Evolutionary conservation across 2,329 filamentous ascomycete species (phyloP), one percentile per base, ranked within the genome.

Genomic region (Botrytis hyacinthi): DNA sequence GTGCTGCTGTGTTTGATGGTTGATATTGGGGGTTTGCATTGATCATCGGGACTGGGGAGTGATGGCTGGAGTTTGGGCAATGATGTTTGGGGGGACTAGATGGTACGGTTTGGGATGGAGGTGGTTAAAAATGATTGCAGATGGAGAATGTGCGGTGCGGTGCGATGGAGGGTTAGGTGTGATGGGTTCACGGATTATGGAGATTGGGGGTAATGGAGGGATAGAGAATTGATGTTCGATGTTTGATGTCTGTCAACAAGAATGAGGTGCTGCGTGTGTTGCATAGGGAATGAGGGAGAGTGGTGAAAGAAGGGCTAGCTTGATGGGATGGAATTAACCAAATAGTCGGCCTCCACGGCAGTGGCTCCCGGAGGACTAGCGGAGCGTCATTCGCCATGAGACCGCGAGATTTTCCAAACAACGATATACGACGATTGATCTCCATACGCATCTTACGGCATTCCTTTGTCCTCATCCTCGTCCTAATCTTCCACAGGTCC

Each of bases 381-480:
- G 59, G 35, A 40, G 60, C 60, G 35, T 62, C 60, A 62, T 40
- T n/a, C 14, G 18, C 14, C 22, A 22, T 44, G 12, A 48, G 29
- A 29, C 62, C 2, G 12, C 42, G 10, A 16, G 62, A 48, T 35
- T 48, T 8, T 4, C 18, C 8, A 22, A 22, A n/a, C 44, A 29
- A 35, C 62, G 62, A 26, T 46, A 10, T 9, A 46, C 29, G 62
- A 48, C 42, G 5, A 12, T 32, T 46, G 7, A 35, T 48, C 32
- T 35, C 62, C 42, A 66, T n/a, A 48, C 42, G 20, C 6, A 26
- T 16, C 16, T 44, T 5, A 46, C 16, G 20, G 2, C 4, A 32
- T 57, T 60, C 40, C 40, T 84, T 75, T 16, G 35, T 62, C 37
- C 60, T 62, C 60, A 6, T 26, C 3, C 26, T 7, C 20, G 8